Evolutionary conservation across 495 filamentous ascomycete species (phyloP).

Genomic region (Penicillium cataractarum): DNA sequence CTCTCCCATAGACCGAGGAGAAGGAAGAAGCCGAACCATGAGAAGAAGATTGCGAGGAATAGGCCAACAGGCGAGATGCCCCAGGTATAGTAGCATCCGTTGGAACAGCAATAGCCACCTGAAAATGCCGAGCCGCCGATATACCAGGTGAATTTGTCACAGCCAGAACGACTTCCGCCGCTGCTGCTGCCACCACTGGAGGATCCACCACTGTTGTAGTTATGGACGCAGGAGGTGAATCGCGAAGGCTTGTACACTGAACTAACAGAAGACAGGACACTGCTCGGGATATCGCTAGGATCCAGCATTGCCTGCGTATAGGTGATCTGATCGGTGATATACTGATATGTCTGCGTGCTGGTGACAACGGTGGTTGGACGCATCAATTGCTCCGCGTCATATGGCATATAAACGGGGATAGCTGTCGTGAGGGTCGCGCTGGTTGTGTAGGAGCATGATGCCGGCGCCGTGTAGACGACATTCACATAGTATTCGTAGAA

Average conservation of each 20-base stretch:
- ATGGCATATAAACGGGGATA: constrained; percentile 22
- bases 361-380: constrained; percentile 21
- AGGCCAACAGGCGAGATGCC: constrained; percentile 29
- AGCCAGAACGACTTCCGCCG: constrained; percentile 4
- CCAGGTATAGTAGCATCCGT: constrained; percentile 25
- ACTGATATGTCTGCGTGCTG: constrained; percentile 24
- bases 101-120: constrained; percentile 22
- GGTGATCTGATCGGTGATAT: constrained; percentile 11
- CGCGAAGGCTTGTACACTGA: constrained; percentile 17
- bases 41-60: constrained; percentile 40
- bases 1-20: constrained; percentile 46
- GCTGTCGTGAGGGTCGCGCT: constrained; percentile 22
- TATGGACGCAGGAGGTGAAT: constrained; percentile 11
- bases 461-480: constrained; percentile 34
- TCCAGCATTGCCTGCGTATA: constrained; percentile 27
- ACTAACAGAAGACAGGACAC: constrained; percentile 25
- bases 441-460: constrained; percentile 27
- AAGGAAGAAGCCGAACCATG: constrained; percentile 41
- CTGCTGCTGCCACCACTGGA: constrained; percentile 1
- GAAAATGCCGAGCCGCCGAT: constrained; percentile 13
- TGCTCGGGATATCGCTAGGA: constrained; percentile 25
- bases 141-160: constrained; percentile 17
- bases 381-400: constrained; percentile 16
- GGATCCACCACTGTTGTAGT: constrained; percentile 1
- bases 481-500: constrained; percentile 27